Evolutionary conservation across 768 basidiomycete genomes (phyloP), one percentile per base, ranked within the genome.

Genomic region (Kwoniella mangroviensis): DNA sequence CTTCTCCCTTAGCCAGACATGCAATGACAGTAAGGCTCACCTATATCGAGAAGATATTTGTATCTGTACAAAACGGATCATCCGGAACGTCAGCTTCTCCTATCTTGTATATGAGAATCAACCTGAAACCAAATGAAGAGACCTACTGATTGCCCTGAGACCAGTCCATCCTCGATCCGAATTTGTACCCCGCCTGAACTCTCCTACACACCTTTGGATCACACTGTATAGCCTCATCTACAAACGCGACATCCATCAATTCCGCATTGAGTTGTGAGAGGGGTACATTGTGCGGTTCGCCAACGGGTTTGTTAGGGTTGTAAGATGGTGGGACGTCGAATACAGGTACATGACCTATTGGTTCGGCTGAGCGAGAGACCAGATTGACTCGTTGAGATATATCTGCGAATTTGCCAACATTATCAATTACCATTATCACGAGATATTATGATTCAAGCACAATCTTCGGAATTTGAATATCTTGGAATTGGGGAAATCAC

Each of bases 1-100:
- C 19, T 51, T 54, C 7, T 4, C 6, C 49, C 11, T 26, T 11
- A 28, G 15, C 26, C 5, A 22, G 22, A 41, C 4, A 40, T 54
- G 19, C n/a, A 43, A 12, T n/a, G 45, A 21, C 15, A 6, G 43
- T 24, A 15, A 3, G 19, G 68, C 78, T 57, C 40, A 79, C 81
- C 75, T 55, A 83, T 77, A 65, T 83, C 82, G 34, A 83, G 69
- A 19, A 82, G 55, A 63, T 82, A 83, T 67, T 83, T 83, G 72
- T 80, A 78, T 41, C 75, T 76, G 24, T 15, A 58, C 22, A 56
- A 2, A 49, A 15, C 45, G 19, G 10, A 49, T 49, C 5, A 49
- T 13, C 34, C 34, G 3, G 3, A 34, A 34, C 34, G 34, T 34
- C 34, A 34, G 34, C 34, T 34, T 4, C 4, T 34, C 34, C 4